phyloP scores from a whole-genome alignment of 2,329 filamentous ascomycete genomes.

The Zasmidium citrigriseum region DNA sequence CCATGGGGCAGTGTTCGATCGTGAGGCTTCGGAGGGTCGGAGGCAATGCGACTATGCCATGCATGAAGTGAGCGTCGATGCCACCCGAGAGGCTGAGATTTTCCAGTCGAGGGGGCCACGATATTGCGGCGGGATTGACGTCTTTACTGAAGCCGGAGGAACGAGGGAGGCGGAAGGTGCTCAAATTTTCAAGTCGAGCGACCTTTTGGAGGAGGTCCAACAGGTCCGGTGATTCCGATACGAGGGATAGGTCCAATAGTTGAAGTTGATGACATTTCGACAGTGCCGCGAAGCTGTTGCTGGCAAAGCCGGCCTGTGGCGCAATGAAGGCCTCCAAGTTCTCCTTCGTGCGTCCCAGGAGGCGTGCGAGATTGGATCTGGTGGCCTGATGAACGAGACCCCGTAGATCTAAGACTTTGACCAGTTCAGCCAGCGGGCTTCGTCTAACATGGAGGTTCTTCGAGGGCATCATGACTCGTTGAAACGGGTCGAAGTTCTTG shows the following conservation, averaged over 20 bases:
- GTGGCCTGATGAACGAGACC: conserved; percentile 60
- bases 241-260: conserved; percentile 54
- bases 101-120: conserved; percentile 47
- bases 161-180: conserved; percentile 41
- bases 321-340: conserved; percentile 57
- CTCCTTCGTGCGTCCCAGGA: conserved; percentile 56
- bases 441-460: conserved; percentile 51
- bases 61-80: conserved; percentile 45
- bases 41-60: conserved; percentile 36
- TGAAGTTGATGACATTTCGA: conserved; percentile 56
- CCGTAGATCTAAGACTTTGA: conserved; percentile 56
- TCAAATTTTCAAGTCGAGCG: conserved; percentile 47
- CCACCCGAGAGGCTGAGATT: conserved; percentile 47
- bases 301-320: conserved; percentile 58
- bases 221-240: conserved; percentile 53
- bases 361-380: conserved; percentile 58
- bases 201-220: conserved; percentile 53
- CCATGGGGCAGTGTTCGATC: conserved; percentile 46
- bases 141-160: conserved; percentile 35
- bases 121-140: conserved; percentile 18
- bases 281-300: conserved; percentile 59
- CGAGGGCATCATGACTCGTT: conserved; percentile 56
- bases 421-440: conserved; percentile 51
- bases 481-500: conserved; percentile 56
- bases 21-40: conserved; percentile 38